Evolutionary conservation across 2,329 filamentous ascomycete genomes (phyloP), one percentile per base, ranked within the genome.

Genomic region (Fonsecaea multimorphosa): DNA sequence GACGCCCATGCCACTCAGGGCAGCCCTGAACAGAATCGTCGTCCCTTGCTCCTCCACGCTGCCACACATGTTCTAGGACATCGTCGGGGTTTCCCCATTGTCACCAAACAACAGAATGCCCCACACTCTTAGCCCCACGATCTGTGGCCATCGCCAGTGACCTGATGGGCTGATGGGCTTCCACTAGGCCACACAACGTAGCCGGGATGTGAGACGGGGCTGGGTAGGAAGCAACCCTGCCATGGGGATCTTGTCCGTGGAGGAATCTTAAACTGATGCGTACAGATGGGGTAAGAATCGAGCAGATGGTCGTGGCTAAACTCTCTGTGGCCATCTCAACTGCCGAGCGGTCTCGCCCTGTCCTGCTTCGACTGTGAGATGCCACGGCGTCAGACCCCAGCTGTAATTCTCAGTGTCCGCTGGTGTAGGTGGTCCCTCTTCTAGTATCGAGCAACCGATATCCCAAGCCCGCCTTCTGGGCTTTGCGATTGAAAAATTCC

Each of bases 101-200:
- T 64, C 55, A 56, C 57, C 32, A 34, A 61, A 65, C 38, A 16
- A 56, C 55, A 36, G 51, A 63, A 57, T 59, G 60, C 64, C 64
- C 64, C 60, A 63, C 64, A 59, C 52, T 7, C 22, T n/a, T 38
- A 63, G 64, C 64, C 64, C 64, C 64, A 66, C 64, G 64, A 60
- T 63, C 59, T 66, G 24, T 51, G 56, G 56, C 40, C 52, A 31
- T 16, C 29, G 32, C 36, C 36, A 22, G 27, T 57, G 52, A 51
- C 34, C 60, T 31, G 53, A 14, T 34, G 61, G 52, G 38, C 60
- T 31, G 53, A 14, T 34, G 61, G 52, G 38, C 51, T 54, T 46
- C 58, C 58, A 34, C 49, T 54, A 32, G 49, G 29, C 59, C 59
- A 62, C 34, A 32, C 29, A 31, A 31, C 46, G 6, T 24, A 3